A percentile compares a stretch with the other conserved stretches of the same genome.
These are phyloP conservation scores for Neofusicoccum ribis DNA, from an alignment of 2,329 filamentous ascomycete genomes.

Conservation along the genomic window DNA sequence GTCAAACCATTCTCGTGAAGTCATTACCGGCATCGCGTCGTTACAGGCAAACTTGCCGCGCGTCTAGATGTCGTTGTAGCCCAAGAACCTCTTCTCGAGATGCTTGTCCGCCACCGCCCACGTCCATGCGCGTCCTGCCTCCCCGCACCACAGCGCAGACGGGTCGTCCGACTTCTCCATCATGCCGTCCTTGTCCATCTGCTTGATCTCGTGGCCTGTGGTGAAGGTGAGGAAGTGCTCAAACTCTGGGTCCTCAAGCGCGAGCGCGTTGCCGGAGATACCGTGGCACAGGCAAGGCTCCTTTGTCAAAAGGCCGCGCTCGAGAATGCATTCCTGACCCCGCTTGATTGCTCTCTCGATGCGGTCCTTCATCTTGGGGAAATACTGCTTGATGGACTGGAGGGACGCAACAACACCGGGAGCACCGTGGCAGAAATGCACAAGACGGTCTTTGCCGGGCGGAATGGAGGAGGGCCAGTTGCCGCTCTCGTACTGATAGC, in stretches of 20 bases:
- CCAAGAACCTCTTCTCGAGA: slow-evolving; percentile 48
- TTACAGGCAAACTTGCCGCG: background rate
- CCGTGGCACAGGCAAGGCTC: slow-evolving; percentile 67
- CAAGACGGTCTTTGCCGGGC: slow-evolving; percentile 50
- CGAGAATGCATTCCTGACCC: slow-evolving; percentile 56
- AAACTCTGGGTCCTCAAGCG: slow-evolving; percentile 49
- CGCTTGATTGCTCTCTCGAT: slow-evolving; percentile 56
- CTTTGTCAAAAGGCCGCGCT: slow-evolving; percentile 61
- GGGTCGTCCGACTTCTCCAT: slow-evolving; percentile 53
- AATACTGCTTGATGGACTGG: slow-evolving; percentile 56
- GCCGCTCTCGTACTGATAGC: slow-evolving; percentile 60
- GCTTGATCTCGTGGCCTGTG: slow-evolving; percentile 57
- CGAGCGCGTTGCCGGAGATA: slow-evolving; percentile 64
- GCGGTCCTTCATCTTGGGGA: slow-evolving; percentile 53
- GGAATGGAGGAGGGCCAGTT: slow-evolving; percentile 63
- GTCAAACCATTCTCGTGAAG: slow-evolving; percentile 14
- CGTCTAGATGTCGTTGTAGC: slow-evolving; percentile 51
- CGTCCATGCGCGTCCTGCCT: slow-evolving; percentile 51
- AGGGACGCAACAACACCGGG: slow-evolving; percentile 64
- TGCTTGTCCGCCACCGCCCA: slow-evolving; percentile 49
- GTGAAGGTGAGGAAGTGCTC: slow-evolving; percentile 62
- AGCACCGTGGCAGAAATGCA: slow-evolving; percentile 69
- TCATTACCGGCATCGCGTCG: slow-evolving; percentile 16
- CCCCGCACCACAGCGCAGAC: slow-evolving; percentile 52
- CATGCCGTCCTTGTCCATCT: slow-evolving; percentile 54